A percentile compares a stretch with the other conserved stretches of the same genome.
These are phyloP conservation scores for Athelia sp. DNA, from an alignment of 1,284 basidiomycete genomes.

Conservation along the genomic window DNA sequence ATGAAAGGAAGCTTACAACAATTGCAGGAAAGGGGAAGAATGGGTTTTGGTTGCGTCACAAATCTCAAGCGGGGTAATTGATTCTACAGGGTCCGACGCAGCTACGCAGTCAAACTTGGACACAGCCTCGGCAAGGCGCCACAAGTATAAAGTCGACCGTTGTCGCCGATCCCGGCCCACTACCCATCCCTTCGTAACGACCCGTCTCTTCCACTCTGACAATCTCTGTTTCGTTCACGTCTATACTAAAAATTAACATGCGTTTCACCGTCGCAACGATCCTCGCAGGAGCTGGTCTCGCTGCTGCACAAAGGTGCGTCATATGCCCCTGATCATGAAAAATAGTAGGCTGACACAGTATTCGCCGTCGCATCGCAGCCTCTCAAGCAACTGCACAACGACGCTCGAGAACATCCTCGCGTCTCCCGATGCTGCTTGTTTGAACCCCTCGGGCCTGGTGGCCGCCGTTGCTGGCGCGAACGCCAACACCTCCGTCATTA, in stretches of 20 bases:
- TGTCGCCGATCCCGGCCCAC: too few relatives aligned
- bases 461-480: conserved; percentile 30
- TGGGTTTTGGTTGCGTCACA: too few relatives aligned
- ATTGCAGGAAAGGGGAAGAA: too few relatives aligned
- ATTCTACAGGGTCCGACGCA: too few relatives aligned
- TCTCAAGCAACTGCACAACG: conserved; percentile 34
- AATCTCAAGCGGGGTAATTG: too few relatives aligned
- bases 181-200: too few relatives aligned
- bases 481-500: conserved; percentile 41
- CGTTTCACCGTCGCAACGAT: conserved; percentile 20
- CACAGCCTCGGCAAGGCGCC: too few relatives aligned
- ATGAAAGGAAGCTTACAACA: too few relatives aligned
- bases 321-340: background rate
- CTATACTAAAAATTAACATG: background rate
- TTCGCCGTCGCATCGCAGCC: conserved; percentile 12
- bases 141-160: too few relatives aligned
- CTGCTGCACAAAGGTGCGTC: conserved; percentile 41
- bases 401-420: conserved; percentile 15
- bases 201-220: too few relatives aligned
- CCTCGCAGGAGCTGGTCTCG: conserved; percentile 33
- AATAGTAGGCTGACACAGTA: conserved; percentile 3
- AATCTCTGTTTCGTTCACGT: too few relatives aligned
- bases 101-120: too few relatives aligned
- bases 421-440: conserved; percentile 40
- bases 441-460: conserved; percentile 46